A percentile compares a stretch with the other conserved stretches of the same genome.
phyloP scores from a whole-genome alignment of 2,329 filamentous ascomycete genomes.

The Trichoderma sp. region DNA sequence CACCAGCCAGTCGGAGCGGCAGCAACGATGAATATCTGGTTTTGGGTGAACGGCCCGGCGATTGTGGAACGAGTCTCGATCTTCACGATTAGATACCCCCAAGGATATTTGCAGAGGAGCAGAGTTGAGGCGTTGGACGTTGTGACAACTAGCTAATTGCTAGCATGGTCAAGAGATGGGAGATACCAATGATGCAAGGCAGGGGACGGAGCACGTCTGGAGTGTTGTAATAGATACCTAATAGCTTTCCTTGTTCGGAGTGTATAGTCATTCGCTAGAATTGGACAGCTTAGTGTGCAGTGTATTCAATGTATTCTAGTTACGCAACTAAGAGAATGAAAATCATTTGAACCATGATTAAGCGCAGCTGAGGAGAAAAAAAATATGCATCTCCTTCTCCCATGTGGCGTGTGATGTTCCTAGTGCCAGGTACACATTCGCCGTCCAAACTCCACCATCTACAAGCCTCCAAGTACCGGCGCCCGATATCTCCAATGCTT shows the following conservation, averaged over 20 bases:
- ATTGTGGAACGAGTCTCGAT: not conserved
- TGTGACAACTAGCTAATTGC: not conserved
- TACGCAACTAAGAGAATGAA: not conserved
- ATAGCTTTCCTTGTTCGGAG: conserved; percentile 1
- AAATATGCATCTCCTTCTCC: not conserved
- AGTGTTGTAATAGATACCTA: conserved; percentile 3
- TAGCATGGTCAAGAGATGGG: conserved; percentile 2
- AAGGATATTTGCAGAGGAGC: not conserved
- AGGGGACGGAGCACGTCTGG: not conserved
- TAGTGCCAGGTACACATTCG: not conserved
- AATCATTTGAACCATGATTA: not conserved
- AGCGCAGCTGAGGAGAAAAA: not conserved
- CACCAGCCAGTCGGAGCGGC: conserved; percentile 13
- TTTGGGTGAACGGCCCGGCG: not conserved
- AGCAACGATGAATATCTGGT: not conserved
- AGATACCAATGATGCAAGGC: not conserved
- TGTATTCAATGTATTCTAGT: conserved; percentile 2
- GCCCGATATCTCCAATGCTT: not conserved
- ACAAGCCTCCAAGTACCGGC: not conserved
- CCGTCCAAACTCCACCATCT: no score
- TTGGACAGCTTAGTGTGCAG: not conserved
- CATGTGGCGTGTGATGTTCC: not conserved
- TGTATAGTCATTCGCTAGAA: conserved; percentile 1
- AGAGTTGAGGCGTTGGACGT: not conserved
- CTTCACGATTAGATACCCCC: conserved; percentile 1